Percentiles rank a stretch among this genome's conserved stretches.
phyloP scores from a whole-genome alignment of 2,329 filamentous ascomycete species.

The Leptoxyphium fumago region DNA sequence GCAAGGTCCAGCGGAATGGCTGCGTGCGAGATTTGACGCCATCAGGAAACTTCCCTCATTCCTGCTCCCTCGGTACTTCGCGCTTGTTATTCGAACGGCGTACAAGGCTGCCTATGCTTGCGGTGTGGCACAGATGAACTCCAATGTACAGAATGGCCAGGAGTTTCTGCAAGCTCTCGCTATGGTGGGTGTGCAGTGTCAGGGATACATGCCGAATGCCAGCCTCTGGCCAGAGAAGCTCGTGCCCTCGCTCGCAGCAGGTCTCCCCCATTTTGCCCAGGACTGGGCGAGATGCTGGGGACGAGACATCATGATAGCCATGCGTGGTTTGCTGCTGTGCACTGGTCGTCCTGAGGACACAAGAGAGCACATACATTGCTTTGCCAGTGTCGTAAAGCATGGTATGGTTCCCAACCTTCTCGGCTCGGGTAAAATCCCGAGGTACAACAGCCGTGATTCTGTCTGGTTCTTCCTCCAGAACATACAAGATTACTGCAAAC shows the following conservation, averaged over 20 bases:
- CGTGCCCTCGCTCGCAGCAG: slow-evolving; percentile 79
- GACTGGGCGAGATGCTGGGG: slow-evolving; percentile 97
- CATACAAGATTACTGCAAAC: slow-evolving; percentile 80
- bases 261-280: slow-evolving; percentile 82
- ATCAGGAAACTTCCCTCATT: slow-evolving; percentile 78
- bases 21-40: slow-evolving; percentile 71
- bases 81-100: slow-evolving; percentile 70
- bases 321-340: slow-evolving; percentile 79
- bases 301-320: slow-evolving; percentile 89
- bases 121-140: slow-evolving; percentile 62
- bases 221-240: slow-evolving; percentile 76
- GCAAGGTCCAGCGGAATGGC: slow-evolving; percentile 55
- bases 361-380: slow-evolving; percentile 84
- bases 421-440: slow-evolving; percentile 66
- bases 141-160: slow-evolving; percentile 65
- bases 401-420: slow-evolving; percentile 96
- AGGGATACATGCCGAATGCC: slow-evolving; percentile 74
- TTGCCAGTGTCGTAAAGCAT: slow-evolving; percentile 92
- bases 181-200: slow-evolving; percentile 85
- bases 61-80: slow-evolving; percentile 84
- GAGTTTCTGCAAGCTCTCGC: slow-evolving; percentile 78
- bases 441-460: slow-evolving; percentile 92
- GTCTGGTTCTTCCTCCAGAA: slow-evolving; percentile 97
- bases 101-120: slow-evolving; percentile 73
- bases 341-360: slow-evolving; percentile 82